phyloP scores from a whole-genome alignment of 371 early-diverging fungal genomes.

The Mortierella sp. region DNA sequence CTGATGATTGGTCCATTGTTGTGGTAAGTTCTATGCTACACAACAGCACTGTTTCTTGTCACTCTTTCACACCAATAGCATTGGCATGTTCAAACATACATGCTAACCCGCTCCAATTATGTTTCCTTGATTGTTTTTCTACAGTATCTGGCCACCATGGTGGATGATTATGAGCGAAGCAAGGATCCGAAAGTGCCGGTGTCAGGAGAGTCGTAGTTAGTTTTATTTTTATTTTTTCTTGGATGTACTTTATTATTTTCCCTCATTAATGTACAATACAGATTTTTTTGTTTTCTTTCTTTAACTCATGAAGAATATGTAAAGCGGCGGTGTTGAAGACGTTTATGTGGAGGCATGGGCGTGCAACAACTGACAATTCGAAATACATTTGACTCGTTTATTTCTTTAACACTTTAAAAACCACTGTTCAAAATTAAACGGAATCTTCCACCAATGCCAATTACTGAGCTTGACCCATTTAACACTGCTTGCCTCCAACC shows the following conservation, averaged over 20 bases:
- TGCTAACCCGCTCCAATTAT: background rate
- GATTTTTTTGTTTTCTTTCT: background rate
- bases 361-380: no score
- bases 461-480: background rate
- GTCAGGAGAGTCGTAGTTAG: background rate
- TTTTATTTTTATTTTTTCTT: background rate
- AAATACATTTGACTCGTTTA: no score
- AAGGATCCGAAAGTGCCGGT: conserved; percentile 9
- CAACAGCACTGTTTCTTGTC: background rate
- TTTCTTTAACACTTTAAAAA: no score
- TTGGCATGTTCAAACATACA: background rate
- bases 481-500: background rate
- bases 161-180: conserved; percentile 26
- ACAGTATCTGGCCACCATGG: conserved; percentile 27
- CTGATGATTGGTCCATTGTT: conserved; percentile 49
- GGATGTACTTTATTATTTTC: background rate
- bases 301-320: background rate
- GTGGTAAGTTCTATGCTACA: conserved; percentile 27
- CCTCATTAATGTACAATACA: background rate
- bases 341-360: no score
- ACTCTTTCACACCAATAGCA: no score
- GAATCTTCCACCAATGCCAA: no score
- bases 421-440: no score
- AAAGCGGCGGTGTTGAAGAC: no score
- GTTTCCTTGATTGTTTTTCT: background rate